Evolutionary conservation across 2,329 filamentous ascomycete genomes (phyloP), one percentile per base, ranked within the genome.

Genomic region (Cladophialophora psammophila): DNA sequence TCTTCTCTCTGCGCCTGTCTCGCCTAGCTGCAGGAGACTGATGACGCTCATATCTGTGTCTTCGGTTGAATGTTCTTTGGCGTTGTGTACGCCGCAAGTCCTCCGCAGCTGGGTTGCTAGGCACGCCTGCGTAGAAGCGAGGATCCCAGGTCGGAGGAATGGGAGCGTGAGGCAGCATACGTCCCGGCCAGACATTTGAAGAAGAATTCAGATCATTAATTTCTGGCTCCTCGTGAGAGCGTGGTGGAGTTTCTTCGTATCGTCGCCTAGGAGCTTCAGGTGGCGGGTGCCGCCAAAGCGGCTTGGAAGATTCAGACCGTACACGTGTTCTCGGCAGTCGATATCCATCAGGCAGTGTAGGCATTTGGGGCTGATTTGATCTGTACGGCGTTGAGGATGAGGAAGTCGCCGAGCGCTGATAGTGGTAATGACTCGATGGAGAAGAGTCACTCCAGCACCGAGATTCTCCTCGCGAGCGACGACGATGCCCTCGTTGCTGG

Each of bases 111-210:
- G 4, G 13, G 10, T 34, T 42, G 5, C 13, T 13, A 1, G 60
- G 60, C 32, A 63, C 13, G 18, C 60, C 60, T 6, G 50, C 50
- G n/a, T 63, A 63, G 38, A 35, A 63, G 6, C 52, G 52, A 36
- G 40, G 48, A 32, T 63, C 60, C 60, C 60, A 63, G 12, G 38
- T 52, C 6, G 60, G 60, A 8, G 60, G 60, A 31, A 55, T 42
- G 5, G 60, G 60, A 18, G 52, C 60, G 8, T 34, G 60, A 55
- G 60, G 60, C 36, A 48, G 9, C n/a, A 10, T 4, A 6, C 3
- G 18, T 26, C 45, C 45, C 45, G 8, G 18, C 45, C 18, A 50
- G 18, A 9, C 12, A 3, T 26, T 9, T 26, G 18, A 6, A 26
- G 26, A 26, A 26, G 26, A 26, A 12, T 50, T 4, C 18, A 2